Evolutionary conservation across 345 rosid genomes (phyloP), one percentile per base, ranked within the genome.

Genomic region (Raphanus raphanistrum): DNA sequence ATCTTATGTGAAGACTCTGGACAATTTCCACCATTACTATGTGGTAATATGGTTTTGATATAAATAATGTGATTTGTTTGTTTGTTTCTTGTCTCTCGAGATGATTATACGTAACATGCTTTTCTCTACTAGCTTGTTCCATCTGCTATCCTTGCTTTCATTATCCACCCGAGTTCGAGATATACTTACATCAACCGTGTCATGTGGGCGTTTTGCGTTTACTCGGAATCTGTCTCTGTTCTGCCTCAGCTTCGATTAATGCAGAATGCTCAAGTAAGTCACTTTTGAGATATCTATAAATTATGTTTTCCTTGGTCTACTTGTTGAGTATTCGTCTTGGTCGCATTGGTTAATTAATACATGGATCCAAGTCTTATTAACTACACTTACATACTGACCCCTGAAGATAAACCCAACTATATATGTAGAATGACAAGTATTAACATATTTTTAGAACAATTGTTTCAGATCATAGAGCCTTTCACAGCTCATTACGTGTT

Each of bases 221-320:
- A 83, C 70, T 32, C 85, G 25, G 97, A 94, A 76, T 82, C 94
- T 33, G 87, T 94, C 75, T 90, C 97, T 5, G 94, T 91, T 70
- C 72, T 88, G 75, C 98, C 98, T 70, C 98, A 94, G 78, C 92
- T 94, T 76, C 89, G 96, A 1, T 73, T 91, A 70, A 94, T 94
- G 94, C 96, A 90, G 58, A 94, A 90, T 48, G 93, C 91, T 8
- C 90, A 89, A 91, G 98, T 93, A 7, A 73, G 58, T 13, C 3
- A 1, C 29, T 45, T 76, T 48, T 58, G 66, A 75, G 58, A 66
- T 75, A 29, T 38, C 8, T 35, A 36, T 17, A 16, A 32, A 4
- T 28, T 62, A 11, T 29, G 48, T 58, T 1, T 36, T 13, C 1
- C 48, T 63, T 55, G 36, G 27, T 52, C 45, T 72, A 72, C 45